Conservation (phyloP, 2,329 filamentous ascomycete species). For the Apiospora rasikravindrae region DNA sequence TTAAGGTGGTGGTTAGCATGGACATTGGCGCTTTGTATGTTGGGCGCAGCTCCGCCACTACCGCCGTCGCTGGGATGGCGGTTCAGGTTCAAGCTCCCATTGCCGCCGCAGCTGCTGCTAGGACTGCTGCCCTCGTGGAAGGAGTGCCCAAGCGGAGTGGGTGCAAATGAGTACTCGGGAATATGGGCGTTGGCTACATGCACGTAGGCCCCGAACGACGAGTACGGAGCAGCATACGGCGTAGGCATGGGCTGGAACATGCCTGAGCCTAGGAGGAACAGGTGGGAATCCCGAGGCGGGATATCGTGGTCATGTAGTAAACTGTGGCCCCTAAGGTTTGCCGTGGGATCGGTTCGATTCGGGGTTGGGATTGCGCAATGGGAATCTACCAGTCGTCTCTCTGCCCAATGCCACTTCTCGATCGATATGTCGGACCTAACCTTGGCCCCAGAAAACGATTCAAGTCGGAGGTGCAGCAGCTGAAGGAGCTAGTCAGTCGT, state of each 20-base stretch:
- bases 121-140: slow-evolving; percentile 28
- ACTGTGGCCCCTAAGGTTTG: slow-evolving; percentile 5
- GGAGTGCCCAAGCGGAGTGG: slow-evolving; percentile 36
- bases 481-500: slow-evolving; percentile 13
- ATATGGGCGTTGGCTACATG: slow-evolving; percentile 33
- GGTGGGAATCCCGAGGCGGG: background rate
- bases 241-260: slow-evolving; percentile 63
- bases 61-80: background rate
- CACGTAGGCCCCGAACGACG: slow-evolving; percentile 46
- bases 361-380: background rate
- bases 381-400: background rate
- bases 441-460: background rate
- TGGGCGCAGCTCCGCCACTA: background rate
- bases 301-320: background rate
- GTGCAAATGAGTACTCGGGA: slow-evolving; percentile 37
- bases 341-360: background rate
- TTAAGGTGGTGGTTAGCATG: background rate
- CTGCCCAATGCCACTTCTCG: slow-evolving; percentile 1
- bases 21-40: background rate
- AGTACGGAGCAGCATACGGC: slow-evolving; percentile 51
- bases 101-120: slow-evolving; percentile 20
- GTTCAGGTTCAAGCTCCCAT: background rate
- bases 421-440: slow-evolving; percentile 7
- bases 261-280: slow-evolving; percentile 33
- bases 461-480: slow-evolving; percentile 5